Percentiles rank a stretch among this genome's conserved stretches.
Evolutionary conservation across 805 yeast species (phyloP).

Genomic region (Wickerhamiella domercqiae): DNA sequence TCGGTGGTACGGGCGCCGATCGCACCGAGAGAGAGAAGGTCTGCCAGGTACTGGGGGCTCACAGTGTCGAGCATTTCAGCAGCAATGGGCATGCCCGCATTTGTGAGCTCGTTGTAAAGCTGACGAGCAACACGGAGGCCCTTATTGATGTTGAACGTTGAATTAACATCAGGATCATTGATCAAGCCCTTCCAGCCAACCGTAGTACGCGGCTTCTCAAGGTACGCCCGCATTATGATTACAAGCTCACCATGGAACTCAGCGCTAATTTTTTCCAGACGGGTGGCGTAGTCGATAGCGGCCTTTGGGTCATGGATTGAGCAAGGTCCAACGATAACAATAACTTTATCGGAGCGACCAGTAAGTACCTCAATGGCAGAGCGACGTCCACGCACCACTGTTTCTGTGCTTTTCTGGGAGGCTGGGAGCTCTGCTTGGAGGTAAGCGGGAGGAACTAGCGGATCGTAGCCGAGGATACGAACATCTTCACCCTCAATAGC

Average conservation of each 20-base stretch:
- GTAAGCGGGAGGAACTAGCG: constrained; percentile 82
- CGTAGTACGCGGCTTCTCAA: constrained; percentile 97
- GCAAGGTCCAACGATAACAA: constrained; percentile 92
- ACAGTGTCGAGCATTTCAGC: constrained; percentile 97
- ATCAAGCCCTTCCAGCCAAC: constrained; percentile 99
- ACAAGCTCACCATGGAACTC: constrained; percentile 64
- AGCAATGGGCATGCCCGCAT: constrained; percentile 76
- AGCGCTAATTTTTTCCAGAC: constrained; percentile 49
- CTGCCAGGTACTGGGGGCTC: constrained; percentile 89
- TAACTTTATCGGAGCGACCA: constrained; percentile 65
- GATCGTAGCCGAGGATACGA: constrained; percentile 71
- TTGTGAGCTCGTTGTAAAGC: constrained; percentile 67
- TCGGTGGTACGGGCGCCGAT: constrained; percentile 99
- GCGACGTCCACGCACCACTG: constrained; percentile 63
- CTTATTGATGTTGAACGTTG: constrained; percentile 85
- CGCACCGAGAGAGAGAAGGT: constrained; percentile 85
- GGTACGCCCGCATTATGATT: constrained; percentile 90
- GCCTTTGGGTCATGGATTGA: constrained; percentile 85
- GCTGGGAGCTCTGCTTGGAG: constrained; percentile 68
- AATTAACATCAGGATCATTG: constrained; percentile 90
- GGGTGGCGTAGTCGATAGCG: constrained; percentile 73
- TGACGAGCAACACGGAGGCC: constrained; percentile 80
- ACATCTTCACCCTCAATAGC: constrained; percentile 45
- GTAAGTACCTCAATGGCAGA: constrained; percentile 61
- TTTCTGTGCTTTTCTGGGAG: constrained; percentile 40